Evolutionary conservation across 768 basidiomycete species (phyloP), one percentile per base, ranked within the genome.

Genomic region (Auriscalpium vulgare): DNA sequence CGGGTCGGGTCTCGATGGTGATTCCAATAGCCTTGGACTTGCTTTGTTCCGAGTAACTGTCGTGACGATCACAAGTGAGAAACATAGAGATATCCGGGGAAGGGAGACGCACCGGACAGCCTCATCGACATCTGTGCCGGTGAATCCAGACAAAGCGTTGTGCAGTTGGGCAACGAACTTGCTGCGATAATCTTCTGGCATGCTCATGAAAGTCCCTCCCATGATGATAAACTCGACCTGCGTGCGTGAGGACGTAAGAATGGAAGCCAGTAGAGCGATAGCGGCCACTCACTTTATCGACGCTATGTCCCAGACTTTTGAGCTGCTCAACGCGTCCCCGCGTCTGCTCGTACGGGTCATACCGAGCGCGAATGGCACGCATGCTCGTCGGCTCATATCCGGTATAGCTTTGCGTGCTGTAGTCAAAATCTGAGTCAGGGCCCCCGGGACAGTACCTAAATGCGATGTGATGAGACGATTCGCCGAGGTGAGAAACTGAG

Each of bases 141-240:
- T 97, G 67, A 90, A 95, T 0, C 97, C 97, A 14, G 91, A 94
- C 6, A 99, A 75, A 1, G 97, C 95, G 69, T 98, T 98, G 69
- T 98, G 97, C 54, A 99, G 76, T 59, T 97, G 95, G 1, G 95
- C 94, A 54, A 98, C 81, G 62, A 99, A 99, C 61, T 89, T 85
- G 58, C 83, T 84, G 58, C 97, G 82, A 68, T 99, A 98, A 47
- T 93, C 91, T 69, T 98, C 94, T 38, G 95, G 90, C 88, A 97
- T 95, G 67, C 95, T 97, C 94, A 99, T 97, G 71, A 99, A 99
- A 10, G 97, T 99, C 47, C 97, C 97, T 21, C 97, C 97, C 97
- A 97, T 97, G 59, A 95, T 79, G 61, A 97, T 97, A 63, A 86
- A 88, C 63, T 91, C 90, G 35, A 92, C 87, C 89, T 90, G 53